Evolutionary conservation across 2,329 filamentous ascomycete genomes (phyloP).

Genomic region (Didymosphaeria variabile): DNA sequence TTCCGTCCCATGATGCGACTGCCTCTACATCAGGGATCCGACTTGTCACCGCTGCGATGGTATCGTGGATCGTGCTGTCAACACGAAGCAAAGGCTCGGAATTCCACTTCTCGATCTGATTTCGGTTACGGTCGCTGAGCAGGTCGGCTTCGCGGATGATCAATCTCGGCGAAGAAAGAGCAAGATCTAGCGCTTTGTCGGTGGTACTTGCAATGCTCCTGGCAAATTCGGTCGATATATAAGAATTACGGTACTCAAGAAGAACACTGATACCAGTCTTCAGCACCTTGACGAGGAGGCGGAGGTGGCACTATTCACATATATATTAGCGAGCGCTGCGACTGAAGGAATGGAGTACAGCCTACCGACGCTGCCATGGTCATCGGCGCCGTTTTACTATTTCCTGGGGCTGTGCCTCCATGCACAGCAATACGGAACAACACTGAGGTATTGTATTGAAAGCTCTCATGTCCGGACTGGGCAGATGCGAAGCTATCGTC

Average conservation of each 20-base stretch:
- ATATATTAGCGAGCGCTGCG: conserved; percentile 5
- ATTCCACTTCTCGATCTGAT: conserved; percentile 35
- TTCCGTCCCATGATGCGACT: conserved; percentile 39
- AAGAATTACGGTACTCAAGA: conserved; percentile 34
- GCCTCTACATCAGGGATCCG: conserved; percentile 26
- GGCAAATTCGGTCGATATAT: conserved; percentile 35
- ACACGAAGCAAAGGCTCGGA: conserved; percentile 23
- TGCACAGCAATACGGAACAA: conserved; percentile 25
- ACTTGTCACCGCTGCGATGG: conserved; percentile 22
- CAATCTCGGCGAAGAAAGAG: conserved; percentile 22
- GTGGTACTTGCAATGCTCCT: conserved; percentile 34
- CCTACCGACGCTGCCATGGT: conserved; percentile 29
- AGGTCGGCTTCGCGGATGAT: conserved; percentile 18
- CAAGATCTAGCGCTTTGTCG: conserved; percentile 24
- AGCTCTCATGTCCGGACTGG: not conserved
- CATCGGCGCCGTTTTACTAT: conserved; percentile 17
- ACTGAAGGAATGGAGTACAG: not conserved
- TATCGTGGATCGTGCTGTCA: conserved; percentile 29
- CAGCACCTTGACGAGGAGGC: conserved; percentile 33
- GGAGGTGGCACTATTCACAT: conserved; percentile 26
- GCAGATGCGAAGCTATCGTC: not conserved
- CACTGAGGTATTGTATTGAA: conserved; percentile 27
- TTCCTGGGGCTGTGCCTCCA: not conserved
- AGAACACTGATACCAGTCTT: conserved; percentile 30
- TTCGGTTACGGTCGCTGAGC: conserved; percentile 30